Evolutionary conservation across 2,329 filamentous ascomycete genomes (phyloP).

Genomic region (Sclerotinia minor): DNA sequence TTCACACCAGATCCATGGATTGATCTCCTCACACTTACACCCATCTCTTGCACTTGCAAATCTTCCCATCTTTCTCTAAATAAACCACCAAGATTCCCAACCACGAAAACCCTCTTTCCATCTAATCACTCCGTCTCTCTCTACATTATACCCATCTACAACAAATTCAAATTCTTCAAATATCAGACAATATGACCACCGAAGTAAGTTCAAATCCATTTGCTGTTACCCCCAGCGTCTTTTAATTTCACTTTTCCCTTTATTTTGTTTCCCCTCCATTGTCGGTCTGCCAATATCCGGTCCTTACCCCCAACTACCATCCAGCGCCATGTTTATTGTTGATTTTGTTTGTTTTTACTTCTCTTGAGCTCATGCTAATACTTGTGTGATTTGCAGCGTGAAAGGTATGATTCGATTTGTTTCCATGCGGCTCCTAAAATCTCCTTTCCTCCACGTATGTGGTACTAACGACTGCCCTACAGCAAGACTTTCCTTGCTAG

Average conservation of each 20-base stretch:
- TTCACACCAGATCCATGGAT: slow-evolving; percentile 19
- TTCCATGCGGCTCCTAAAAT: slow-evolving; percentile 24
- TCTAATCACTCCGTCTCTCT: slow-evolving; percentile 24
- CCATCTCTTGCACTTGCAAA: slow-evolving; percentile 30
- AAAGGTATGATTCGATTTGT: slow-evolving; percentile 38
- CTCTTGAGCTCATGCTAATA: slow-evolving; percentile 33
- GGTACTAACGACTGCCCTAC: slow-evolving; percentile 39
- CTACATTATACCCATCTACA: slow-evolving; percentile 23
- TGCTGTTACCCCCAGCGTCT: slow-evolving; percentile 5
- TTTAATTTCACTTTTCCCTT: slow-evolving; percentile 19
- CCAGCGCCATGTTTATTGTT: slow-evolving; percentile 26
- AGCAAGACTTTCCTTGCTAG: slow-evolving; percentile 99
- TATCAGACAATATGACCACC: slow-evolving; percentile 39
- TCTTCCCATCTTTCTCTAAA: slow-evolving; percentile 31
- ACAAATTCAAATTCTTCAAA: slow-evolving; percentile 15
- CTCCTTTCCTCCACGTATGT: slow-evolving; percentile 21
- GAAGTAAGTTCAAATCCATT: slow-evolving; percentile 41
- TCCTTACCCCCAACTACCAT: slow-evolving; percentile 29
- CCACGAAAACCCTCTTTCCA: slow-evolving; percentile 8
- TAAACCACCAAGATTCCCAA: slow-evolving; percentile 12
- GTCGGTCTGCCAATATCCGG: slow-evolving; percentile 4
- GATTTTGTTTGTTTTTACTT: slow-evolving; percentile 21
- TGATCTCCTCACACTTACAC: slow-evolving; percentile 19
- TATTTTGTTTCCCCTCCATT: slow-evolving; percentile 24
- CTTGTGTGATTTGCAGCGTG: slow-evolving; percentile 36